Evolutionary conservation across 371 early-diverging fungal species (phyloP).

Genomic region (Mucor circinelloides): DNA sequence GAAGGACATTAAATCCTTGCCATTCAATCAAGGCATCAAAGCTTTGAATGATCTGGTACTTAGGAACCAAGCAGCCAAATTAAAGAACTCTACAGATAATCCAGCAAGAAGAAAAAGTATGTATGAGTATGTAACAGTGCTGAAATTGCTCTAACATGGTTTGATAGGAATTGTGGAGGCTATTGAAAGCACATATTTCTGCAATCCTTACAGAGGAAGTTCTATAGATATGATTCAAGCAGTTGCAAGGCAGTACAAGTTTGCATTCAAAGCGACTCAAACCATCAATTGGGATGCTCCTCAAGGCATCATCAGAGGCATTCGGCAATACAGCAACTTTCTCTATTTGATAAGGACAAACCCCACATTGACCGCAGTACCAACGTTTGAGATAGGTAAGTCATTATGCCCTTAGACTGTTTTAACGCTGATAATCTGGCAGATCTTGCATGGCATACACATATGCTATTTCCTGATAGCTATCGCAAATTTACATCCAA

Average conservation of each 20-base stretch:
- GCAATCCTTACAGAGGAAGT: slow-evolving; percentile 10
- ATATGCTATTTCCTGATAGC: slow-evolving; percentile 12
- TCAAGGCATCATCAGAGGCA: not conserved
- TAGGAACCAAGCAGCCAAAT: not conserved
- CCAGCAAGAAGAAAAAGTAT: not conserved
- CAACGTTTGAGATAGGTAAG: slow-evolving; percentile 7
- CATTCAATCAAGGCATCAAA: not conserved
- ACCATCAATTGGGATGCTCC: slow-evolving; percentile 5
- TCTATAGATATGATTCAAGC: slow-evolving; percentile 16
- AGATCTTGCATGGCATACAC: slow-evolving; percentile 22
- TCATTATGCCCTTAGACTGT: not conserved
- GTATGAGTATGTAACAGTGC: not conserved
- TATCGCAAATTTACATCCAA: slow-evolving; percentile 2
- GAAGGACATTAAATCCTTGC: not conserved
- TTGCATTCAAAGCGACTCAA: slow-evolving; percentile 8
- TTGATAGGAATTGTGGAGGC: slow-evolving; percentile 6
- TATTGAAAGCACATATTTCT: slow-evolving; percentile 9
- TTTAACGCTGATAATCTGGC: not conserved
- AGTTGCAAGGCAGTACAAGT: slow-evolving; percentile 11
- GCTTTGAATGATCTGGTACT: not conserved
- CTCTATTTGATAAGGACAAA: not conserved
- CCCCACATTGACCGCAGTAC: slow-evolving; percentile 1
- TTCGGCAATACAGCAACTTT: slow-evolving; percentile 1
- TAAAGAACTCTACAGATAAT: not conserved
- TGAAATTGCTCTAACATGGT: not conserved